Evolutionary conservation across 2,329 filamentous ascomycete genomes (phyloP).

Genomic region (Cytospora piceicola): DNA sequence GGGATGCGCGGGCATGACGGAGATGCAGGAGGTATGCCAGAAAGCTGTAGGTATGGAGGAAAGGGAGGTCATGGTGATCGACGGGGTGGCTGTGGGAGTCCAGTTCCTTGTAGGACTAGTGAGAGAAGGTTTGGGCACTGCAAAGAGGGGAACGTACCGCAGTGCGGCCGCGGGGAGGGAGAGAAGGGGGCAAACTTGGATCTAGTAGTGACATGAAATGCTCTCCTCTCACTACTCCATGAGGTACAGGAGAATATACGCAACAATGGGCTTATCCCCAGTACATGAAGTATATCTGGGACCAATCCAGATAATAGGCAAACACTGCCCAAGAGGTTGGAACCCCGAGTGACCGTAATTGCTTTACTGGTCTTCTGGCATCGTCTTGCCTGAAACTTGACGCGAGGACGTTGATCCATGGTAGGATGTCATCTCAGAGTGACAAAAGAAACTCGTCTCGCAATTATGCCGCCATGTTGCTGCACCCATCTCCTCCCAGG

Average conservation of each 20-base stretch:
- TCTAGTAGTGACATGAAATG: conserved; percentile 33
- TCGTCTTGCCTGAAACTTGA: too few species aligned
- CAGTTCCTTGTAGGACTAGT: conserved; percentile 50
- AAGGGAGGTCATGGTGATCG: conserved; percentile 49
- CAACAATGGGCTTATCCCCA: neutral
- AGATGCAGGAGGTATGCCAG: conserved; percentile 49
- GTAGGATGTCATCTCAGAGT: too few species aligned
- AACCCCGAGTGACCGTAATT: too few species aligned
- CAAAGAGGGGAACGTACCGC: conserved; percentile 48
- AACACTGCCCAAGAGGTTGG: too few species aligned
- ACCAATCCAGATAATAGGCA: too few species aligned
- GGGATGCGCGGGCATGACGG: conserved; percentile 55
- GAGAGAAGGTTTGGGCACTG: conserved; percentile 49
- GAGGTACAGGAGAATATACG: neutral
- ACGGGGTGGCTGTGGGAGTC: conserved; percentile 53
- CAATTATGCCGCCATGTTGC: too few species aligned
- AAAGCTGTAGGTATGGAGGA: conserved; percentile 49
- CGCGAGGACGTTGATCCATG: too few species aligned
- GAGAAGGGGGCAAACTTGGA: conserved; percentile 43
- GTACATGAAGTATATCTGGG: too few species aligned
- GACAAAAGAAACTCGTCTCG: too few species aligned
- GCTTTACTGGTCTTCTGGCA: too few species aligned
- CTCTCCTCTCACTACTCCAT: too few species aligned
- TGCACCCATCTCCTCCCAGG: too few species aligned
- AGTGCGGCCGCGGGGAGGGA: conserved; percentile 44